Evolutionary conservation across 495 filamentous ascomycete species (phyloP), one percentile per base, ranked within the genome.

Genomic region (Halenospora varia): DNA sequence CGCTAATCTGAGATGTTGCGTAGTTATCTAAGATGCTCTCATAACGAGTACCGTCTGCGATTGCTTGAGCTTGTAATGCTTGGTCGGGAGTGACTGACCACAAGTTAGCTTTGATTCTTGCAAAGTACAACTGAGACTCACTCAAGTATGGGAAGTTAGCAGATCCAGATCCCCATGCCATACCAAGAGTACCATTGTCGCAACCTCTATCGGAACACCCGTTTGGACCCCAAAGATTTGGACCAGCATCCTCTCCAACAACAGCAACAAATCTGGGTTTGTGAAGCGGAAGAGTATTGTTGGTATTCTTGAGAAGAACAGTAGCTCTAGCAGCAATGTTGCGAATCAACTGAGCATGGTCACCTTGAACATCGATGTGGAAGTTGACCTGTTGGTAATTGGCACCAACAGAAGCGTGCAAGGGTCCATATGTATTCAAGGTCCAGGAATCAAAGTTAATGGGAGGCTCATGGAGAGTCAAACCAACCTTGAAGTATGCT

Each of bases 361-460:
- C 78, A 35, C 70, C 82, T 41, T 84, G 89, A 18, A 96, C 94
- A 69, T 97, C 84, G n/a, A 96, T 84, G 57, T 92, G 89, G 57
- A 81, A 76, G 72, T 98, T 98, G 73, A 97, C 82, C 53, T 86
- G 80, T 51, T 79, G 76, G 61, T 80, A 80, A 50, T 79, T 84
- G 53, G 82, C 74, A n/a, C 73, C 68, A 18, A 82, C 86, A 22
- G 78, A 78, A 18, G 55, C 77, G 71, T 96, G 84, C 40, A 85
- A 65, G 46, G 80, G 84, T 24, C 89, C 89, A 59, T 80, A 90
- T 2, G 90, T 92, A 62, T 90, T 85, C 0, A 68, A 61, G 3
- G 88, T 94, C 90, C 92, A 96, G 10, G 89, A 88, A 69, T 86
- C 84, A 71, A 96, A 96, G 77, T 92, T 97, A 67, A 89, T 86